Conservation (phyloP, 768 basidiomycete genomes). For the Harrya chromipes region DNA sequence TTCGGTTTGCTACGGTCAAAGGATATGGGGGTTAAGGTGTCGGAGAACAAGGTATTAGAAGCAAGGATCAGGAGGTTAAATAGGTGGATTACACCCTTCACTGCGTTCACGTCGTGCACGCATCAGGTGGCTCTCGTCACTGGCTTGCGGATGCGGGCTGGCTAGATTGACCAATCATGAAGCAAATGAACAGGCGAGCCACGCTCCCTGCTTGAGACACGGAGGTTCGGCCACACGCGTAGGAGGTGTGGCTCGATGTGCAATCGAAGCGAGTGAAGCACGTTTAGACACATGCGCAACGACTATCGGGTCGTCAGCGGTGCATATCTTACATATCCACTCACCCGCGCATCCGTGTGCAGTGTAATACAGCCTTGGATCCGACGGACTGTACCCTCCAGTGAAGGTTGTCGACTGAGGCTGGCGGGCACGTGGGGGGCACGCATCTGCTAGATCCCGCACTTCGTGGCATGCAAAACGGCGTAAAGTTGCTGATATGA, state of each 20-base stretch:
- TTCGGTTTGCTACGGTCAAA: conserved; percentile 30
- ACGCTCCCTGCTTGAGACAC: conserved; percentile 22
- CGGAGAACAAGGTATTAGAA: conserved; percentile 38
- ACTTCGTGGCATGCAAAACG: conserved; percentile 21
- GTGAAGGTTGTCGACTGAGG: background rate
- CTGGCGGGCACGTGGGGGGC: conserved; percentile 25
- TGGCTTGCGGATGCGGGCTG: conserved; percentile 33
- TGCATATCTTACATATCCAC: conserved; percentile 15
- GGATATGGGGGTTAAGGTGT: conserved; percentile 34
- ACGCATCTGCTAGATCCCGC: conserved; percentile 23
- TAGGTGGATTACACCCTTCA: conserved; percentile 38
- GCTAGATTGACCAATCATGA: conserved; percentile 25
- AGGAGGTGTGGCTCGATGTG: conserved; percentile 23
- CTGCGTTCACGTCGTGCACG: conserved; percentile 45
- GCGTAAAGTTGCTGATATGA: conserved; percentile 31
- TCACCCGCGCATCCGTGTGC: conserved; percentile 13
- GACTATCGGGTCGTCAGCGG: conserved; percentile 8
- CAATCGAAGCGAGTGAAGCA: conserved; percentile 13
- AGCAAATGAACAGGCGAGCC: conserved; percentile 23
- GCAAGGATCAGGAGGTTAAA: conserved; percentile 30
- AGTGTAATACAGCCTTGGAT: conserved; percentile 9
- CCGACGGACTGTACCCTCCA: conserved; percentile 1
- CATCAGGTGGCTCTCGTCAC: conserved; percentile 22
- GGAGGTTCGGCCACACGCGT: conserved; percentile 27
- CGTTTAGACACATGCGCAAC: conserved; percentile 3